A percentile compares a stretch with the other conserved stretches of the same genome.
Conservation (phyloP, 1,284 basidiomycete genomes). For the Cutaneotrichosporon cutaneum region DNA sequence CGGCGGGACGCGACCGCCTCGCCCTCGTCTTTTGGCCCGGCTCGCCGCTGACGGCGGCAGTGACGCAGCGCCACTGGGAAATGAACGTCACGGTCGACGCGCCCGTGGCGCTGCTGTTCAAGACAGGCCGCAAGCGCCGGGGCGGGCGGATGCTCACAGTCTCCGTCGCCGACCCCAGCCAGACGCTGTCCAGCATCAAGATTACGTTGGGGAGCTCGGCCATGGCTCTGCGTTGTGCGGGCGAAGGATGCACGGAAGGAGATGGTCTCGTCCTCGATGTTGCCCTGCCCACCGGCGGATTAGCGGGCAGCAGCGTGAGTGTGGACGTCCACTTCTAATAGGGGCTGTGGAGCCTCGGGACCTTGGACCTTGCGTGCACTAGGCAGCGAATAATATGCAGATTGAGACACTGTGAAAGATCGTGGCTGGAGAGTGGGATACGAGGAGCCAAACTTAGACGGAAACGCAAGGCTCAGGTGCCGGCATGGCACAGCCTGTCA, state of each 20-base stretch:
- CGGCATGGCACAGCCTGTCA: background rate
- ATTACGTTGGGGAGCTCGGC: slow-evolving; percentile 15
- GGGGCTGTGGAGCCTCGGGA: background rate
- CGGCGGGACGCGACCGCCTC: slow-evolving; percentile 23
- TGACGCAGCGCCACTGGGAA: slow-evolving; percentile 31
- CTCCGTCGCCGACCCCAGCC: slow-evolving; percentile 63
- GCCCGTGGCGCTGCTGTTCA: slow-evolving; percentile 57
- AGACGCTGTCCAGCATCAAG: slow-evolving; percentile 32
- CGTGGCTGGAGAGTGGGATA: background rate
- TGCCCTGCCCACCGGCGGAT: slow-evolving; percentile 1
- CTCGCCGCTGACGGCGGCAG: slow-evolving; percentile 8
- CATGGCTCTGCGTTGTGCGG: background rate
- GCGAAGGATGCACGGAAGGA: background rate
- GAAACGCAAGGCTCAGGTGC: background rate
- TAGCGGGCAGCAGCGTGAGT: slow-evolving; percentile 8
- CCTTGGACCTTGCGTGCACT: background rate
- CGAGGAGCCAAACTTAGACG: background rate
- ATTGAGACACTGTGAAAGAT: background rate
- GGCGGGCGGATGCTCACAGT: slow-evolving; percentile 41
- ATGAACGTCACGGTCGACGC: slow-evolving; percentile 55
- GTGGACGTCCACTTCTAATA: background rate
- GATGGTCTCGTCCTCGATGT: background rate
- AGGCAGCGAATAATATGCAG: background rate
- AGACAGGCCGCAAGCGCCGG: slow-evolving; percentile 16
- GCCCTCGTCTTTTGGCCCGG: slow-evolving; percentile 29